phyloP scores from a whole-genome alignment of 2,329 filamentous ascomycete species.

The Epicoccum sorghinum region DNA sequence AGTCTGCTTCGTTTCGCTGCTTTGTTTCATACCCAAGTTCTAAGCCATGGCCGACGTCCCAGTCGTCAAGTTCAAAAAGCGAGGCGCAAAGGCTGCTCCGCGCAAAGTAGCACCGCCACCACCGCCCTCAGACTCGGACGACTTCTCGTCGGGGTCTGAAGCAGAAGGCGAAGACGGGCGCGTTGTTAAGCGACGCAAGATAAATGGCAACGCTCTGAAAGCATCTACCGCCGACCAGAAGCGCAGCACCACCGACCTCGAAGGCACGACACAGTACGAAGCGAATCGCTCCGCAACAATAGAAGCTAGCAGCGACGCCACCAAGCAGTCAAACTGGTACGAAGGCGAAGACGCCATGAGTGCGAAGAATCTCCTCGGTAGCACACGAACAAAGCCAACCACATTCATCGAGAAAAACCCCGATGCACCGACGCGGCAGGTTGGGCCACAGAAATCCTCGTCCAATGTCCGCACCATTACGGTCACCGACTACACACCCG shows the following conservation, averaged over 20 bases:
- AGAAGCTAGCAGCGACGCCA: conserved; percentile 80
- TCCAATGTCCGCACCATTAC: conserved; percentile 92
- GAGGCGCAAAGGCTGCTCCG: conserved; percentile 75
- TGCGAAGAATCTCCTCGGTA: conserved; percentile 65
- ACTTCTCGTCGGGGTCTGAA: conserved; percentile 74
- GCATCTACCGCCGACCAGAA: conserved; percentile 65
- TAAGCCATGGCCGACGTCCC: conserved; percentile 50
- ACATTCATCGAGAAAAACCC: conserved; percentile 80
- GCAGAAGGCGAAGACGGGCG: conserved; percentile 70
- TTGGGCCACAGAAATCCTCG: conserved; percentile 86
- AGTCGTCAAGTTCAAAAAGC: conserved; percentile 82
- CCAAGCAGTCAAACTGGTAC: conserved; percentile 87
- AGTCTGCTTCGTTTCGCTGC: too few relatives aligned
- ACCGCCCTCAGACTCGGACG: conserved; percentile 56
- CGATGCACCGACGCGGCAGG: conserved; percentile 69
- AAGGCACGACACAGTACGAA: conserved; percentile 60
- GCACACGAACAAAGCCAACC: conserved; percentile 53
- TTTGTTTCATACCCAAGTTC: background rate
- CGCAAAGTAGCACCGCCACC: conserved; percentile 85
- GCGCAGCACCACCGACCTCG: conserved; percentile 43
- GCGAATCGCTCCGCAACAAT: conserved; percentile 69
- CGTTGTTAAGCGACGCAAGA: conserved; percentile 79
- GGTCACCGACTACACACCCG: conserved; percentile 86
- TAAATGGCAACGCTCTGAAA: conserved; percentile 68
- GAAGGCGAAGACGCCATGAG: conserved; percentile 63